phyloP scores from a whole-genome alignment of 345 rosid genomes.

The Pelargonium nanum region DNA sequence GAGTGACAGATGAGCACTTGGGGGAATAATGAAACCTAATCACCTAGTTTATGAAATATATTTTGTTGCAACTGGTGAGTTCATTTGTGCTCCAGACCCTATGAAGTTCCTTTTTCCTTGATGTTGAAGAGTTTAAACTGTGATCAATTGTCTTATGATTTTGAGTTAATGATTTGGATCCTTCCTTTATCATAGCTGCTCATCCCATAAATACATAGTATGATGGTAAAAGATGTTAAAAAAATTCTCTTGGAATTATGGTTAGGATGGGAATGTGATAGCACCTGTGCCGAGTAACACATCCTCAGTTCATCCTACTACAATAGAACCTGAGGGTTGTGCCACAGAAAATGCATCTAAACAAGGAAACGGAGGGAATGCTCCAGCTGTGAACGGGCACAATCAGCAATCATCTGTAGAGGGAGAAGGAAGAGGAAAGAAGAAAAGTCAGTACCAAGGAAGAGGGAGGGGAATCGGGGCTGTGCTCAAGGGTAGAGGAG shows the following conservation, averaged over 20 bases:
- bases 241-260: conserved; percentile 17
- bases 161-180: neutral
- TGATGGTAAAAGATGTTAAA: conserved; percentile 14
- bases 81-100: neutral
- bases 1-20: neutral
- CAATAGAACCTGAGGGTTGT: conserved; percentile 15
- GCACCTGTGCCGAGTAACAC: conserved; percentile 21
- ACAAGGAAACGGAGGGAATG: conserved; percentile 22
- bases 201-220: neutral
- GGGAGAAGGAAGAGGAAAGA: conserved; percentile 49
- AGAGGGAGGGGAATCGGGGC: conserved; percentile 55
- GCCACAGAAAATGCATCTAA: conserved; percentile 21
- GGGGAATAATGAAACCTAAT: neutral
- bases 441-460: conserved; percentile 52
- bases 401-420: conserved; percentile 34
- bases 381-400: conserved; percentile 17
- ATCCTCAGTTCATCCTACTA: conserved; percentile 15
- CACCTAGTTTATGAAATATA: neutral
- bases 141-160: neutral
- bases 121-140: neutral
- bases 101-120: neutral
- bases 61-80: neutral
- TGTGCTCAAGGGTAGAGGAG: conserved; percentile 49
- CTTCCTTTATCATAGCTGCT: neutral
- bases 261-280: conserved; percentile 32